These are phyloP conservation scores for Candida jianshihensis DNA, from an alignment of 805 yeast genomes.

Conservation along the genomic window DNA sequence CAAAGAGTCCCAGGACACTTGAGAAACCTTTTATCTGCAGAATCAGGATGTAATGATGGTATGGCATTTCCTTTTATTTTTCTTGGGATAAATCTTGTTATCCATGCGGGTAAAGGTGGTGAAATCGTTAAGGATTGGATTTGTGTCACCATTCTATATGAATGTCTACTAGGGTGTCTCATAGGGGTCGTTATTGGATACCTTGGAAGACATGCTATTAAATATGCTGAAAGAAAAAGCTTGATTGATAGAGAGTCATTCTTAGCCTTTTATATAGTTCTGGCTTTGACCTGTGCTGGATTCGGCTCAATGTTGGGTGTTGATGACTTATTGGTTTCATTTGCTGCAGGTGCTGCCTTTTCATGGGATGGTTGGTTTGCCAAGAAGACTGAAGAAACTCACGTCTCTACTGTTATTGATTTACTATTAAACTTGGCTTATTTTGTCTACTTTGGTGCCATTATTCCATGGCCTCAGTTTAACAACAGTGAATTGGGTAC, in stretches of 20 bases:
- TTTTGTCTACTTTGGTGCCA: slow-evolving; percentile 85
- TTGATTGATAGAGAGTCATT: slow-evolving; percentile 86
- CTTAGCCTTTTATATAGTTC: slow-evolving; percentile 72
- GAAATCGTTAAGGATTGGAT: slow-evolving; percentile 79
- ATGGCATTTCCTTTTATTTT: slow-evolving; percentile 91
- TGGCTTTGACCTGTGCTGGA: slow-evolving; percentile 84
- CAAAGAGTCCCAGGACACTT: slow-evolving; percentile 89
- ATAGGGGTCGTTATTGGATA: slow-evolving; percentile 72
- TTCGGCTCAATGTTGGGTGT: slow-evolving; percentile 82
- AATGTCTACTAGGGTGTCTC: slow-evolving; percentile 72
- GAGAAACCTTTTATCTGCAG: slow-evolving; percentile 75
- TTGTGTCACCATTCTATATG: slow-evolving; percentile 67
- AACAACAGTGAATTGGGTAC: slow-evolving; percentile 57
- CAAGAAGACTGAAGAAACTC: slow-evolving; percentile 72
- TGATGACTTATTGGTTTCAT: slow-evolving; percentile 82
- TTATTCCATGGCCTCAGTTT: slow-evolving; percentile 81
- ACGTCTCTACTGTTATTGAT: slow-evolving; percentile 87
- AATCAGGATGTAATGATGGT: slow-evolving; percentile 89
- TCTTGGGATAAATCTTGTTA: slow-evolving; percentile 59
- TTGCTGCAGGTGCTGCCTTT: slow-evolving; percentile 90
- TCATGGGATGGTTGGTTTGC: slow-evolving; percentile 94
- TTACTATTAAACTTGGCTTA: slow-evolving; percentile 75
- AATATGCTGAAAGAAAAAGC: slow-evolving; percentile 60
- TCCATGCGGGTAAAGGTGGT: slow-evolving; percentile 57
- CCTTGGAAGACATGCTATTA: slow-evolving; percentile 59